Conservation (phyloP, 176 grass and related monocot genomes). For the Calamus simplicifolius region DNA sequence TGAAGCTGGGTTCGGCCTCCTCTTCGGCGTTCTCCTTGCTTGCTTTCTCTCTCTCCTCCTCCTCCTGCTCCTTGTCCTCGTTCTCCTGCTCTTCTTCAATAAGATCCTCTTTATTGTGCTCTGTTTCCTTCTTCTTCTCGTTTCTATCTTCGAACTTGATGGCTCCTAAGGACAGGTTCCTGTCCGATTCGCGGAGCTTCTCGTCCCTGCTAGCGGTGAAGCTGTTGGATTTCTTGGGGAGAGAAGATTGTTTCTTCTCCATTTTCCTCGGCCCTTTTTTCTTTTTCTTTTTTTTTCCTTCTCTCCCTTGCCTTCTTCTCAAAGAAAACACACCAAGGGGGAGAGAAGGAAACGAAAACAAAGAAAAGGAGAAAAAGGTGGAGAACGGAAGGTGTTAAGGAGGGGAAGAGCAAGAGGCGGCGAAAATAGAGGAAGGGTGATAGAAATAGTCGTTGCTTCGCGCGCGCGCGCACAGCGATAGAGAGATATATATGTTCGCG, state of each 20-base stretch:
- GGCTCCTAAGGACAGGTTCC: not conserved
- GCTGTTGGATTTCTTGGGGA: conserved; percentile 5
- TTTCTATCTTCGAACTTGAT: too few species aligned
- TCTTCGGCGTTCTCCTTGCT: not conserved
- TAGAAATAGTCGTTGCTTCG: conserved; percentile 26
- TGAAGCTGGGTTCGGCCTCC: not conserved
- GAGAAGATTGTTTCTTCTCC: not conserved
- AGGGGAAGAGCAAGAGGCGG: not conserved
- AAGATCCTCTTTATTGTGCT: too few species aligned
- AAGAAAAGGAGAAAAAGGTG: conserved; percentile 2
- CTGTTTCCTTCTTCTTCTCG: too few species aligned
- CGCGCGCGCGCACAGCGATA: too few species aligned
- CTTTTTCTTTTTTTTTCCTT: conserved; percentile 29
- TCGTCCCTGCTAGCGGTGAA: not conserved
- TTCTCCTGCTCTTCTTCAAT: too few species aligned
- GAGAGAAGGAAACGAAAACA: conserved; percentile 6
- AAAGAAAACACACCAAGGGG: not conserved
- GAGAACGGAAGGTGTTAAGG: not conserved
- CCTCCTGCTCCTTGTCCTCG: not conserved
- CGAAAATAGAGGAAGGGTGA: conserved; percentile 28
- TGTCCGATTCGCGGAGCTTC: not conserved
- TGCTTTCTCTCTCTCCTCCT: not conserved
- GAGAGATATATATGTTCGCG: too few species aligned
- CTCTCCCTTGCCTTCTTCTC: not conserved
- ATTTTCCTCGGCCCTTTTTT: conserved; percentile 57